Conservation (phyloP, 495 filamentous ascomycete genomes). For the Penicillium salamii region DNA sequence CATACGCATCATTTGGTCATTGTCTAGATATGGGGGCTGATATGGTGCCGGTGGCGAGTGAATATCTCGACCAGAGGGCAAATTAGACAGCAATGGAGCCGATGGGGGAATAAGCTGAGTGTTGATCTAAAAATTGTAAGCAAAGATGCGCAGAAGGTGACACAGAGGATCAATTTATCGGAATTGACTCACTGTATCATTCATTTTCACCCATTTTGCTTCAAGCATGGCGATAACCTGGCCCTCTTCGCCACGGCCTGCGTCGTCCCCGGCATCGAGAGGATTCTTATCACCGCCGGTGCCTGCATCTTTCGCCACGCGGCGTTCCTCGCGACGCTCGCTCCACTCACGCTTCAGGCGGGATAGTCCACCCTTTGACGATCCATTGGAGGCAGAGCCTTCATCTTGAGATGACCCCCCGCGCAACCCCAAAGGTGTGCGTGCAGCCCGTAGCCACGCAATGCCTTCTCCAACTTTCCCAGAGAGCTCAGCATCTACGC, state of each 20-base stretch:
- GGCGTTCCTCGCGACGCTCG: constrained; percentile 45
- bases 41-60: constrained; percentile 61
- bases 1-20: constrained; percentile 51
- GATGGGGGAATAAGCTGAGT: constrained; percentile 73
- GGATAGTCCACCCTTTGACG: constrained; percentile 46
- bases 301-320: constrained; percentile 71
- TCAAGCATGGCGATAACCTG: constrained; percentile 83
- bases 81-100: constrained; percentile 63
- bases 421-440: constrained; percentile 63
- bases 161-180: neutral
- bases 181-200: constrained; percentile 72
- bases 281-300: constrained; percentile 54
- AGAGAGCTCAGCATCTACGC: constrained; percentile 78
- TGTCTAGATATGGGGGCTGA: constrained; percentile 54
- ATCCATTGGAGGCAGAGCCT: constrained; percentile 14
- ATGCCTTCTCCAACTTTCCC: constrained; percentile 79
- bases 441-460: constrained; percentile 75
- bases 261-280: constrained; percentile 75
- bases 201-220: constrained; percentile 85
- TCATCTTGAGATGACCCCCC: constrained; percentile 13
- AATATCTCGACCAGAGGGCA: constrained; percentile 87
- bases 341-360: constrained; percentile 50
- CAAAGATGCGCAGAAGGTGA: neutral
- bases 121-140: constrained; percentile 58
- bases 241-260: constrained; percentile 79